Evolutionary conservation across 2,329 filamentous ascomycete species (phyloP), one percentile per base, ranked within the genome.

Genomic region (Diaporthe citri): DNA sequence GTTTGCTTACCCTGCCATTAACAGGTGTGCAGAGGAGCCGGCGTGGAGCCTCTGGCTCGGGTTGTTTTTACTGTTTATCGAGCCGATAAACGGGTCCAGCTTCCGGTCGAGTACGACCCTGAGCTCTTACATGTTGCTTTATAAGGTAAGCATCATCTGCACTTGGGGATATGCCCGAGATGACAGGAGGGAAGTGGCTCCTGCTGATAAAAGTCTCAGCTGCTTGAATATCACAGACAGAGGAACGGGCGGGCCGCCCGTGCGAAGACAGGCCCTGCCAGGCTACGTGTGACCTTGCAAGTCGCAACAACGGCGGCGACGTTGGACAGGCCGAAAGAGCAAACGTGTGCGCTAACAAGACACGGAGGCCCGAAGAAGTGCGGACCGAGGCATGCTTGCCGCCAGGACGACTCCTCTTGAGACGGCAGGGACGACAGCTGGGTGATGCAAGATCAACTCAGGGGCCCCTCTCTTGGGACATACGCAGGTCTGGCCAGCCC

Each of bases 261-360:
- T 52, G 64, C 64, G 48, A 55, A 69, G 59, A 46, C 41, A 31
- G 70, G 43, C 52, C 69, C 48, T 66, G 60, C 56, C 69, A 41
- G 57, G 69, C 25, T 73, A 8, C 46, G 74, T 73, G 43, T 34
- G 17, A 64, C 71, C 46, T 73, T 62, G 28, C n/a, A 55, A 52
- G 46, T 73, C 41, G 25, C 22, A 52, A 52, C 31, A 31, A 51
- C 28, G 43, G 56, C 41, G n/a, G 31, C 56, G 57, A 36, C 52
- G 48, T 56, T 36, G 43, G 39, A 60, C 46, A 66, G n/a, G 41
- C 39, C 59, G 25, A 56, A 46, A 46, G 39, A 67, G 59, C 59
- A 74, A 74, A 76, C 72, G 51, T 76, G 72, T 72, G 66, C 59
- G 25, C 46, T 74, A 46, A 48, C 60, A 46, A 56, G 13, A 46